Evolutionary conservation across 495 filamentous ascomycete species (phyloP).

Genomic region (Cudoniella acicularis): DNA sequence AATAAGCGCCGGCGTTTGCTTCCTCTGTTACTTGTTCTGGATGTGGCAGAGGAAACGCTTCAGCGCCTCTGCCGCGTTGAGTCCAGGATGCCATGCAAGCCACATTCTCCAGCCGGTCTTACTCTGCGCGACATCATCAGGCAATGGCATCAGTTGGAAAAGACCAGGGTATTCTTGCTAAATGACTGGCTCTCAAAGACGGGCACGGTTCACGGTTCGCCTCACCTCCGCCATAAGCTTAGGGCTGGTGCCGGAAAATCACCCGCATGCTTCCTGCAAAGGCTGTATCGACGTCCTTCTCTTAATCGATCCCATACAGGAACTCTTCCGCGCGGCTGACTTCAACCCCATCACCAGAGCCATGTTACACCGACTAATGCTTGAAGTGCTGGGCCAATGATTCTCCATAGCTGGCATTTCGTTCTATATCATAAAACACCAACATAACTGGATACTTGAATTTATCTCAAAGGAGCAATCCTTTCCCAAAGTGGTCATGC

Average conservation of each 20-base stretch:
- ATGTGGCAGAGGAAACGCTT: not conserved
- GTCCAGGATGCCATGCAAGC: constrained; percentile 11
- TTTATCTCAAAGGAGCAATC: too few species aligned
- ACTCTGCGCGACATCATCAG: constrained; percentile 1
- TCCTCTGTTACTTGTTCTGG: not conserved
- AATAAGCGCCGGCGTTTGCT: not conserved
- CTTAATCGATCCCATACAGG: not conserved
- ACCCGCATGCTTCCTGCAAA: constrained; percentile 1
- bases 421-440: not conserved
- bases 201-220: not conserved
- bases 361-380: not conserved
- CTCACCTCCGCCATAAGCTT: constrained; percentile 12
- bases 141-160: not conserved
- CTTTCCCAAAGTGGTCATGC: too few species aligned
- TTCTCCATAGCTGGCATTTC: not conserved
- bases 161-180: not conserved
- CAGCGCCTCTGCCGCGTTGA: constrained; percentile 9
- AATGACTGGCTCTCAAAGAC: not conserved
- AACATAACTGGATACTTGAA: too few species aligned
- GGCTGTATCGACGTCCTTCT: not conserved
- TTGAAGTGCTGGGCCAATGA: not conserved
- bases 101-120: too few species aligned
- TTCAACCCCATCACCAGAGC: not conserved
- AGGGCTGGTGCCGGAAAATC: constrained; percentile 5
- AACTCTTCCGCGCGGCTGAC: not conserved